Evolutionary conservation across 306 rosid species (phyloP), one percentile per base, ranked within the genome.

Genomic region (Senna tora): DNA sequence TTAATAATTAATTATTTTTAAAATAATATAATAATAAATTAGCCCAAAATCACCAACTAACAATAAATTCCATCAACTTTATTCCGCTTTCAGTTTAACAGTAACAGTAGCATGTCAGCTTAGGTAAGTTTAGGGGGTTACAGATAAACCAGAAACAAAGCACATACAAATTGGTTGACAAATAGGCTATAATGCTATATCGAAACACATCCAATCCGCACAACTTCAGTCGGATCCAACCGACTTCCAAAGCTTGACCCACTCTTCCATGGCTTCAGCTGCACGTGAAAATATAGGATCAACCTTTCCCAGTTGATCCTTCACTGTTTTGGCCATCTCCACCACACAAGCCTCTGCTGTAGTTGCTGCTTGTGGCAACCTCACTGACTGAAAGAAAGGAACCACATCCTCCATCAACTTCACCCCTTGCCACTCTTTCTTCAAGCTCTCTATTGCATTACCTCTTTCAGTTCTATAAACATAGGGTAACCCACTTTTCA

Each of bases 361-460:
- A 11, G 77, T 71, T 22, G 93, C 92, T n/a, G 96, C 71, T 75
- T 54, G 86, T 10, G 90, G 76, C 56, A 91, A 65, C 82, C 79
- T 84, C 21, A 91, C 69, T 21, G 99, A 79, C 77, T 95, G 96
- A 84, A 95, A 95, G 89, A 95, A 91, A 59, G 99, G 99, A 63
- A 95, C 93, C 54, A 89, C 88, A 21, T 95, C 90, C 86, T 95
- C 99, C 99, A 95, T 91, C 71, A 89, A 70, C 75, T 88, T 95
- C 84, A 95, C 96, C 59, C 99, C 99, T 78, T 95, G 90, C 99
- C 99, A 91, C 81, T 95, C 97, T 83, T 95, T 95, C 84, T 87
- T 91, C 90, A 91, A 80, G 86, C 99, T 91, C 70, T 89, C 89
- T 13, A 88, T 53, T 41, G 97, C 96, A 78, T 77, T 83, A 15